Evolutionary conservation across 2,329 filamentous ascomycete species (phyloP).

Genomic region (Chaetothyriales sp.): DNA sequence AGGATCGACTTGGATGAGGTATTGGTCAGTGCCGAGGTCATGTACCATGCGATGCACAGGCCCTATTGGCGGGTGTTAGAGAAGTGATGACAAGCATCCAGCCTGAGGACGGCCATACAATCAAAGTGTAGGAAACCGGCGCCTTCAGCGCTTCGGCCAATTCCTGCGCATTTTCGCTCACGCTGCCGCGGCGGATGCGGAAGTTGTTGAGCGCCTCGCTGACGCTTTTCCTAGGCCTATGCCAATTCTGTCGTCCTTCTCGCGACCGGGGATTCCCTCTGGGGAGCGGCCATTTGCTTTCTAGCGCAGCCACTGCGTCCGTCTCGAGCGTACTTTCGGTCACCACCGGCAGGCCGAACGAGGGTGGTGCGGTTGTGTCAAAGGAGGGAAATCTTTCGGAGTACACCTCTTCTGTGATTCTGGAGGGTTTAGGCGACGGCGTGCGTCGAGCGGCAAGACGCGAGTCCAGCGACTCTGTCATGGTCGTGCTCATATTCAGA

Average conservation of each 20-base stretch:
- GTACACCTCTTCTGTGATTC: conserved; percentile 20
- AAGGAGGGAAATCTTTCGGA: conserved; percentile 30
- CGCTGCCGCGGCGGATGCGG: conserved; percentile 62
- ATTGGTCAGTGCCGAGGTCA: conserved; percentile 88
- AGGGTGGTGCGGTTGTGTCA: conserved; percentile 10
- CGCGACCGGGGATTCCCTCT: conserved; percentile 32
- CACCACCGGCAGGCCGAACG: conserved; percentile 16
- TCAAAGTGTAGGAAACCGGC: conserved; percentile 71
- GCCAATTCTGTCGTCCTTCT: conserved; percentile 21
- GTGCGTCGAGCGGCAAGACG: conserved; percentile 12
- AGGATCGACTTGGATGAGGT: conserved; percentile 96
- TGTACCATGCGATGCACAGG: conserved; percentile 84
- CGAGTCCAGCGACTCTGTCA: conserved; percentile 16
- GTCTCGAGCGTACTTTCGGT: conserved; percentile 17
- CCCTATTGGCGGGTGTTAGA: conserved; percentile 36
- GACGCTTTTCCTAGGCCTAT: conserved; percentile 69
- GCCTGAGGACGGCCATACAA: conserved; percentile 43
- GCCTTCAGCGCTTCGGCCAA: conserved; percentile 81
- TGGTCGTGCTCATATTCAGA: conserved; percentile 15
- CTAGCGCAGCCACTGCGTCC: conserved; percentile 6
- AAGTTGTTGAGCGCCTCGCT: conserved; percentile 77
- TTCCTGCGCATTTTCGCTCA: conserved; percentile 86
- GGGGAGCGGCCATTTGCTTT: conserved; percentile 47
- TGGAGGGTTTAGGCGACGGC: conserved; percentile 11
- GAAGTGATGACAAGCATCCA: not conserved